Conservation (phyloP, 1,284 basidiomycete genomes). For the Chondrostereum purpureum region DNA sequence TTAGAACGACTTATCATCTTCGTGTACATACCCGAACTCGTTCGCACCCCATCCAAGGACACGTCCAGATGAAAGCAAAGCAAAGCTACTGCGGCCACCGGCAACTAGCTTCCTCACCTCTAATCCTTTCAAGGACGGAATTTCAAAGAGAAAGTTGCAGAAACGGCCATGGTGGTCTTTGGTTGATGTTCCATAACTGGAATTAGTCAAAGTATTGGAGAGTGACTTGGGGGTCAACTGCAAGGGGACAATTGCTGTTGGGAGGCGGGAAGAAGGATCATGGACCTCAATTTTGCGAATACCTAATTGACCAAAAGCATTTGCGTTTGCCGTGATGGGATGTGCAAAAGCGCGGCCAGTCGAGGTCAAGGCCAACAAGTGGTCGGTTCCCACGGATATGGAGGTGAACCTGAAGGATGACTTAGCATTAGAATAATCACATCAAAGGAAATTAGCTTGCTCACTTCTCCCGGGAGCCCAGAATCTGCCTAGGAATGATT, state of each 20-base stretch:
- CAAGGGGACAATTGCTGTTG: conserved; percentile 30
- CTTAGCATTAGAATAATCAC: not conserved
- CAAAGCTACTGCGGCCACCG: conserved; percentile 71
- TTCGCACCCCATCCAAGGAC: conserved; percentile 92
- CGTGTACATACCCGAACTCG: conserved; percentile 57
- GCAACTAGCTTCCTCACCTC: conserved; percentile 67
- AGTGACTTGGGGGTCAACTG: conserved; percentile 57
- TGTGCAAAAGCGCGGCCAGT: conserved; percentile 77
- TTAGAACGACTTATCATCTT: conserved; percentile 44
- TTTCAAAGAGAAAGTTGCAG: conserved; percentile 71
- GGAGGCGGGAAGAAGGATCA: conserved; percentile 23
- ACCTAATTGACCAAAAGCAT: conserved; percentile 83
- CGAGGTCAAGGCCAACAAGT: conserved; percentile 82
- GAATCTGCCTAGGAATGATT: conserved; percentile 37
- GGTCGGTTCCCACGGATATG: conserved; percentile 72
- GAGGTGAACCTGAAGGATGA: conserved; percentile 61
- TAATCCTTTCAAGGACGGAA: conserved; percentile 70
- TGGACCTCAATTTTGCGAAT: conserved; percentile 58
- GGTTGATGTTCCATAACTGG: conserved; percentile 26
- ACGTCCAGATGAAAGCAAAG: conserved; percentile 50
- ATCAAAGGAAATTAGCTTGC: conserved; percentile 11
- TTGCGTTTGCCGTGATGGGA: conserved; percentile 74
- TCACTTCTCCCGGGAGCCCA: conserved; percentile 53
- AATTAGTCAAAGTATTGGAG: conserved; percentile 43
- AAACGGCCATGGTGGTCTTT: conserved; percentile 50